Evolutionary conservation across 371 early-diverging fungal species (phyloP).

Genomic region (Gilbertella persicaria): DNA sequence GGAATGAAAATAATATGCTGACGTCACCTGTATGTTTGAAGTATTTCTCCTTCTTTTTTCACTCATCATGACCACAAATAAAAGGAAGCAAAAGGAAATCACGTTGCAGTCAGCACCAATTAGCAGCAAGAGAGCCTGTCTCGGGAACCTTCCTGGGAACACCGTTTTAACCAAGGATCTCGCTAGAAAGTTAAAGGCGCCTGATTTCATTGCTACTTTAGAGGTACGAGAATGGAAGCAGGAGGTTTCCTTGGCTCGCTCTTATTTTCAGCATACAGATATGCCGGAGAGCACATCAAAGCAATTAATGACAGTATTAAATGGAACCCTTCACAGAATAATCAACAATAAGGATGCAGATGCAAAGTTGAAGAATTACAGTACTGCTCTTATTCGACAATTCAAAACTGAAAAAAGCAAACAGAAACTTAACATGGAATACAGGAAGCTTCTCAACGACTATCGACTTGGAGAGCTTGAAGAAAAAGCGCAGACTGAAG

Average conservation of each 20-base stretch:
- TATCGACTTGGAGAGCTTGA: slow-evolving; percentile 7
- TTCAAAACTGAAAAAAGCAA: slow-evolving; percentile 13
- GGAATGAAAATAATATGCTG: not conserved
- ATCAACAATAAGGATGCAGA: slow-evolving; percentile 14
- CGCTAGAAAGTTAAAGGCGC: slow-evolving; percentile 3
- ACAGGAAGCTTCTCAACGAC: slow-evolving; percentile 5
- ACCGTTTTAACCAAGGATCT: slow-evolving; percentile 16
- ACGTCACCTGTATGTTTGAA: slow-evolving; percentile 3
- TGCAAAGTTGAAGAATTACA: slow-evolving; percentile 15
- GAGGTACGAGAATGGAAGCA: slow-evolving; percentile 17
- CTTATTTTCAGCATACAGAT: slow-evolving; percentile 16
- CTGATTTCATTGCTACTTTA: slow-evolving; percentile 14
- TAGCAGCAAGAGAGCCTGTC: slow-evolving; percentile 15
- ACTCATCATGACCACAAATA: not conserved
- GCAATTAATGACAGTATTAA: slow-evolving; percentile 6
- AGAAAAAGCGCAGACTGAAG: slow-evolving; percentile 12
- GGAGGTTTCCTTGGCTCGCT: slow-evolving; percentile 15
- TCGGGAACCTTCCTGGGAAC: slow-evolving; percentile 10
- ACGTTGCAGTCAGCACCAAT: slow-evolving; percentile 7
- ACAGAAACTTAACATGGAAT: slow-evolving; percentile 7
- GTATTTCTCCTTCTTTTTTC: not conserved
- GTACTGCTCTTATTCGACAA: slow-evolving; percentile 15
- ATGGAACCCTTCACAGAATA: slow-evolving; percentile 11
- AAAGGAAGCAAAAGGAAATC: slow-evolving; percentile 11
- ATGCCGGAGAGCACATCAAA: slow-evolving; percentile 7